These are phyloP conservation scores for Hortiboletus rubellus DNA, from an alignment of 1,284 basidiomycete species.

Conservation along the genomic window DNA sequence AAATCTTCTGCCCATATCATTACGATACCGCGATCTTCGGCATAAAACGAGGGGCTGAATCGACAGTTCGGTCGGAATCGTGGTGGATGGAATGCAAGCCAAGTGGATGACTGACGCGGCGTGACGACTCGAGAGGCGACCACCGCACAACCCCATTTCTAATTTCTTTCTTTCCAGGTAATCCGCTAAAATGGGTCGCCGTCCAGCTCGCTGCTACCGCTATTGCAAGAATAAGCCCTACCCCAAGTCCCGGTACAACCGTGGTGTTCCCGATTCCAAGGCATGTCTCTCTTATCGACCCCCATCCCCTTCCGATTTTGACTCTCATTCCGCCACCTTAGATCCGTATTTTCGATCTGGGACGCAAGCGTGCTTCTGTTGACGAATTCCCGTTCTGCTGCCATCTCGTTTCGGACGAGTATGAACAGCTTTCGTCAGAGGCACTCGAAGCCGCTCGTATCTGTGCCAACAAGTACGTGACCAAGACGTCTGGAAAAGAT, in stretches of 20 bases:
- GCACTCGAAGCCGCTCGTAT: constrained; percentile 99
- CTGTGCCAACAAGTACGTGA: constrained; percentile 99
- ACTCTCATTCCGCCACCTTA: constrained; percentile 27
- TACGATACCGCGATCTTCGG: background rate
- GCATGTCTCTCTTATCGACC: too few relatives aligned
- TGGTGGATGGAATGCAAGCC: constrained; percentile 14
- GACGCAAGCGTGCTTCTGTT: constrained; percentile 92
- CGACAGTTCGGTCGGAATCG: background rate
- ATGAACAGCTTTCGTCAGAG: constrained; percentile 96
- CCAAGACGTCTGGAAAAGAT: constrained; percentile 98
- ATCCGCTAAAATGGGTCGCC: constrained; percentile 75
- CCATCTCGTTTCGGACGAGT: constrained; percentile 97
- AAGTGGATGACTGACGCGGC: constrained; percentile 6
- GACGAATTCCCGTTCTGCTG: constrained; percentile 98
- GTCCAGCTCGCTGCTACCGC: constrained; percentile 94
- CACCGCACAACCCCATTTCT: background rate
- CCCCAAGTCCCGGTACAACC: constrained; percentile 76
- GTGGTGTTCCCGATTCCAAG: too few relatives aligned
- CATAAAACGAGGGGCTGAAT: background rate
- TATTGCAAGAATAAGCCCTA: constrained; percentile 99
- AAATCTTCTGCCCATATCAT: background rate
- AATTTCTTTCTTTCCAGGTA: constrained; percentile 16
- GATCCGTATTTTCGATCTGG: constrained; percentile 94
- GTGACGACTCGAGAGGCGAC: background rate
- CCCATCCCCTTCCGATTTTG: too few relatives aligned